Conservation (phyloP, 805 yeast species). For the Tetrapisispora iriomotensis region DNA sequence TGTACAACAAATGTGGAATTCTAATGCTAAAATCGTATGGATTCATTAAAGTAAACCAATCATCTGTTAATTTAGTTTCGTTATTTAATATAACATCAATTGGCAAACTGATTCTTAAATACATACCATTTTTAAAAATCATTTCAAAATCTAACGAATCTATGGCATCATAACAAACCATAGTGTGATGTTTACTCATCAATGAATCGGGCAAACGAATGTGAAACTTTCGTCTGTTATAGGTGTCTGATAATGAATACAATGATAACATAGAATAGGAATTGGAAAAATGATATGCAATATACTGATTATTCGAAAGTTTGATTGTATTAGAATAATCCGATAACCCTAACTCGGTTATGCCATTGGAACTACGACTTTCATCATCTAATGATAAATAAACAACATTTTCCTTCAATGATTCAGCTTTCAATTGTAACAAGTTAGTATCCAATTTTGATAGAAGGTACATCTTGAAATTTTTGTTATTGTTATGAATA, state of each 20-base stretch:
- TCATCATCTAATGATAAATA: slow-evolving; percentile 11
- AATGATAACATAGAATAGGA: slow-evolving; percentile 15
- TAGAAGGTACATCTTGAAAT: slow-evolving; percentile 2
- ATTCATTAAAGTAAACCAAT: slow-evolving; percentile 58
- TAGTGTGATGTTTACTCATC: slow-evolving; percentile 19
- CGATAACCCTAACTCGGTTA: slow-evolving; percentile 8
- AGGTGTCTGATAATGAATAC: slow-evolving; percentile 15
- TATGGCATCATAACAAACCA: slow-evolving; percentile 8
- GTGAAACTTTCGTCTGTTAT: slow-evolving; percentile 15
- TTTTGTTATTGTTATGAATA: neutral
- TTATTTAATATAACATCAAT: slow-evolving; percentile 14
- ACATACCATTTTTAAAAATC: slow-evolving; percentile 21
- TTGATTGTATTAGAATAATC: slow-evolving; percentile 16
- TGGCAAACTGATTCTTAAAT: slow-evolving; percentile 17
- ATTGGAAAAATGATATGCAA: slow-evolving; percentile 22
- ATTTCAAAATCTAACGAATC: slow-evolving; percentile 13
- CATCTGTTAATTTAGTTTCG: slow-evolving; percentile 3
- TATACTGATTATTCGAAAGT: slow-evolving; percentile 11
- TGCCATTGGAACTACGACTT: neutral
- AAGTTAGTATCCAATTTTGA: slow-evolving; percentile 24
- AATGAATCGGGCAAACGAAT: slow-evolving; percentile 19
- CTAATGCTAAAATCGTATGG: slow-evolving; percentile 58
- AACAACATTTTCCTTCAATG: slow-evolving; percentile 9
- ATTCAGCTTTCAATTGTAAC: slow-evolving; percentile 11
- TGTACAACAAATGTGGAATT: slow-evolving; percentile 43